phyloP scores from a whole-genome alignment of 2,329 filamentous ascomycete genomes.

The Leptographium lundbergii region DNA sequence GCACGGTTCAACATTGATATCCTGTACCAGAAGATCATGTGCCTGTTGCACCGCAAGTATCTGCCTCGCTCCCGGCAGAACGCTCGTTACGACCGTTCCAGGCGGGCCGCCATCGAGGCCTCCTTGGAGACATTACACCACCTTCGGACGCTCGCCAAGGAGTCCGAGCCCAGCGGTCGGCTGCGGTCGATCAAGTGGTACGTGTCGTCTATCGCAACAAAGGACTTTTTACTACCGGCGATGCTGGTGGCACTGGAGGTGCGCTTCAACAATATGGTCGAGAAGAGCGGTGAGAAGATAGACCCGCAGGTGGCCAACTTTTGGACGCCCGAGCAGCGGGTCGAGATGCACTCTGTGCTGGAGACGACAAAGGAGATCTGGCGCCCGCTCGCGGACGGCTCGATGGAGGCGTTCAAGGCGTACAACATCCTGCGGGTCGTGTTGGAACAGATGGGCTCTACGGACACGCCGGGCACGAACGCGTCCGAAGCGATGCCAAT shows the following conservation, averaged over 20 bases:
- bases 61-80: constrained; percentile 67
- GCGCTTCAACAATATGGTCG: constrained; percentile 49
- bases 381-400: constrained; percentile 62
- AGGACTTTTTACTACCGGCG: constrained; percentile 75
- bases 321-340: constrained; percentile 47
- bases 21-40: constrained; percentile 78
- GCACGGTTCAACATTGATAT: constrained; percentile 76
- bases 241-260: constrained; percentile 78
- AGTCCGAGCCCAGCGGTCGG: constrained; percentile 59
- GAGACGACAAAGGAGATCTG: constrained; percentile 67
- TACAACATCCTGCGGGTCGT: constrained; percentile 70
- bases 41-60: constrained; percentile 80
- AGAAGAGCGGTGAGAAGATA: constrained; percentile 26
- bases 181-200: constrained; percentile 66
- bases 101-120: constrained; percentile 73
- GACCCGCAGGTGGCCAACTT: constrained; percentile 34
- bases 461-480: background rate
- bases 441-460: constrained; percentile 56
- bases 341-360: constrained; percentile 65
- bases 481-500: background rate
- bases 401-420: constrained; percentile 85
- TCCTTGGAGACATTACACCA: constrained; percentile 71
- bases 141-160: constrained; percentile 61
- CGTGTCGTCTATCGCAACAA: constrained; percentile 64
- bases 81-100: constrained; percentile 69